Conservation (phyloP, 352 stramenopile species). For the Phytopythium chamaehyphon region DNA sequence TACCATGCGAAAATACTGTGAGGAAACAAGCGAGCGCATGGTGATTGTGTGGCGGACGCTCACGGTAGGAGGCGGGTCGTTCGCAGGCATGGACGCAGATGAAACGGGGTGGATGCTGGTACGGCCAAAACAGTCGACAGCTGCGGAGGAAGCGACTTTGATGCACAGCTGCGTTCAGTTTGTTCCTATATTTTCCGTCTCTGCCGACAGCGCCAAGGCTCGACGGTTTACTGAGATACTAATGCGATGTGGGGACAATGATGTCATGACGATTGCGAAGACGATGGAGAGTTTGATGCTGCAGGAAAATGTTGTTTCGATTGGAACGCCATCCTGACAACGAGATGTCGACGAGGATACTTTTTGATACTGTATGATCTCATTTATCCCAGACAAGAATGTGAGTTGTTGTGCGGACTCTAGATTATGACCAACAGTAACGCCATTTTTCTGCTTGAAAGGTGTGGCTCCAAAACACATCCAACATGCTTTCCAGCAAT, state of each 20-base stretch:
- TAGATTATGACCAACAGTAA: too few relatives aligned
- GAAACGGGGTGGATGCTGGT: slow-evolving; percentile 18
- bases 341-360: too few relatives aligned
- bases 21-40: slow-evolving; percentile 33
- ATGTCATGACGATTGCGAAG: slow-evolving; percentile 11
- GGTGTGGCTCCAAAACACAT: too few relatives aligned
- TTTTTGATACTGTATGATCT: too few relatives aligned
- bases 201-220: slow-evolving; percentile 1
- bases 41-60: slow-evolving; percentile 58
- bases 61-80: slow-evolving; percentile 6
- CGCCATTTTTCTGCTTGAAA: too few relatives aligned
- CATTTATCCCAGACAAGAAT: too few relatives aligned
- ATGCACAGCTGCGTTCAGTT: slow-evolving; percentile 30
- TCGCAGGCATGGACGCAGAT: slow-evolving; percentile 15
- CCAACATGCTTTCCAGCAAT: too few relatives aligned
- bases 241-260: slow-evolving; percentile 8
- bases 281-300: slow-evolving; percentile 13
- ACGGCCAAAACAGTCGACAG: neutral
- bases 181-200: slow-evolving; percentile 14
- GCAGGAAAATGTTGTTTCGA: neutral
- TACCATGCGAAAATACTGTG: slow-evolving; percentile 30
- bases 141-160: slow-evolving; percentile 2
- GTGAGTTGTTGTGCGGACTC: too few relatives aligned
- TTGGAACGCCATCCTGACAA: too few relatives aligned
- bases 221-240: slow-evolving; percentile 19